Evolutionary conservation across 2,329 filamentous ascomycete genomes (phyloP).

Genomic region (Tolypocladium amazonense): DNA sequence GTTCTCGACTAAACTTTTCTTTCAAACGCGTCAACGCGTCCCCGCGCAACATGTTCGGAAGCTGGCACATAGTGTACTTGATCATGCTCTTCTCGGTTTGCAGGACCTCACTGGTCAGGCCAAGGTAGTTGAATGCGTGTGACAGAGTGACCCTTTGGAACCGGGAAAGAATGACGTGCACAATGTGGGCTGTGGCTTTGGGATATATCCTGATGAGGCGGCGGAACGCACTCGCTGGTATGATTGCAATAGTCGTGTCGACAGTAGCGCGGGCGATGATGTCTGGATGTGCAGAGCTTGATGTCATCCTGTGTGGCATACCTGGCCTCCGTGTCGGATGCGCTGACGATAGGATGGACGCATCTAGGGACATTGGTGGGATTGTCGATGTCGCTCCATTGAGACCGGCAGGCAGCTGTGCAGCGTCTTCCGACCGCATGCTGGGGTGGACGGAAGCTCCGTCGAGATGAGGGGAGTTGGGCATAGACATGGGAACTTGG

Average conservation of each 20-base stretch:
- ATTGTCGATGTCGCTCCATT: conserved; percentile 36
- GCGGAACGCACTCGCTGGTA: conserved; percentile 90
- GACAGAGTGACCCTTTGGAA: conserved; percentile 90
- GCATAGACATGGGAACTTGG: conserved; percentile 17
- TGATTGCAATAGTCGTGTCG: conserved; percentile 96
- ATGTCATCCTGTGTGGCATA: conserved; percentile 32
- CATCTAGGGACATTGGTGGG: conserved; percentile 65
- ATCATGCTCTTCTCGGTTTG: conserved; percentile 92
- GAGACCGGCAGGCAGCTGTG: conserved; percentile 4
- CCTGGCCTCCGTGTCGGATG: conserved; percentile 23
- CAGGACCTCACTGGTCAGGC: conserved; percentile 81
- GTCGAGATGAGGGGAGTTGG: conserved; percentile 28
- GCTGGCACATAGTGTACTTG: conserved; percentile 79
- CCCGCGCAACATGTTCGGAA: conserved; percentile 84
- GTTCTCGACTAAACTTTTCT: conserved; percentile 81
- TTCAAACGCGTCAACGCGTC: conserved; percentile 75
- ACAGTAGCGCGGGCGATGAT: conserved; percentile 93
- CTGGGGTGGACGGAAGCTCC: conserved; percentile 9
- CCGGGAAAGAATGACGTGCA: conserved; percentile 91
- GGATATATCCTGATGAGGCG: conserved; percentile 89
- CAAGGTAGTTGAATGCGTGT: conserved; percentile 89
- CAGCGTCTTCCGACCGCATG: conserved; percentile 8
- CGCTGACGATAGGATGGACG: conserved; percentile 13
- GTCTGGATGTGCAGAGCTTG: conserved; percentile 84
- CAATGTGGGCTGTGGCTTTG: conserved; percentile 92